Evolutionary conservation across 140 eudicot species (phyloP), one percentile per base, ranked within the genome.

Genomic region (Erigeron philadelphicus): DNA sequence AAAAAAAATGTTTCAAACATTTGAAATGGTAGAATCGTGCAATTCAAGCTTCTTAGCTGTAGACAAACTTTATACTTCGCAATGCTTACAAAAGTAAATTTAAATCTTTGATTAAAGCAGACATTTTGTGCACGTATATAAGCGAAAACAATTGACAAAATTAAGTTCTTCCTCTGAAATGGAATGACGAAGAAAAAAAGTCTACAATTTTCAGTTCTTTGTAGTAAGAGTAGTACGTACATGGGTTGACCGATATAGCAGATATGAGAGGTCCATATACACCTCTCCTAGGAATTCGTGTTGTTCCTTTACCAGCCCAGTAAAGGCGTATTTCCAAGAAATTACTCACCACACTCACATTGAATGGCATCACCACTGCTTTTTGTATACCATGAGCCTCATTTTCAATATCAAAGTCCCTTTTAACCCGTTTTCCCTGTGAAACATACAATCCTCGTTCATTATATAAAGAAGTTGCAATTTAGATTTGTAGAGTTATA

Each of bases 261-360:
- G 97, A 87, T 68, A 90, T 58, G 15, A 90, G 90, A 18, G 97
- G 84, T 54, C 92, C 97, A 77, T 90, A 90, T 47, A 75, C 81
- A 67, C 97, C 95, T 77, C 89, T 87, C 52, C 10, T 72, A 15
- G 89, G 96, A 71, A 89, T 70, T n/a, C 95, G 84, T 7, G 95
- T 81, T 47, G 96, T 88, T 77, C 93, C 96, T 81, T 76, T 85
- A 59, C 96, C 82, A 43, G 84, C 85, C 96, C 96, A 88, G 19
- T 85, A 71, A 74, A 88, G 81, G 44, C 93, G 80, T 67, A 88
- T 83, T 77, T 88, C 93, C 68, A 88, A 76, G 11, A 75, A 75
- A 45, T 72, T 78, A 72, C 85, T 80, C 6, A 76, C 67, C 61
- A 88, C 86, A 1, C 76, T 81, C 18, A 70, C 83, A 81, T 77